Base-by-base conservation (phyloP, 176 grass and related monocot species). In the Poa pratensis region DNA sequence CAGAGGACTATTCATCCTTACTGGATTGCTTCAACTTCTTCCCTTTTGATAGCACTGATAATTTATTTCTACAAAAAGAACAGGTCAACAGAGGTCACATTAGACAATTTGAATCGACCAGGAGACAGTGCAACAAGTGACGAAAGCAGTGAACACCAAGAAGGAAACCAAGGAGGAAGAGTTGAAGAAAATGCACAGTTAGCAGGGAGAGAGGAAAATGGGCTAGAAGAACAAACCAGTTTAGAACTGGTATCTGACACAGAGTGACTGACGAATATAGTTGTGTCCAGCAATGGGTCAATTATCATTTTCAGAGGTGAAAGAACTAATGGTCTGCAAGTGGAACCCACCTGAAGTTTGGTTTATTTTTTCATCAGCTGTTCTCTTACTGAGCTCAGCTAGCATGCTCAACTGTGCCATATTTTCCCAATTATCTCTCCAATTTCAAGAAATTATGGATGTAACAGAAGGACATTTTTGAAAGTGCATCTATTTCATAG, bases 1-100 rank as follows among this genome's bases (percentile, higher is more conserved):
- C 66, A 69, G 13, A 28, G 88, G 82, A 18, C 80, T 89, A 6
- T 94, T 94, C 78, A 55, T 88, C 17, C 45, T 94, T 30, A 91
- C 83, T 43, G 88, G 78, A 55, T 45, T 64, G 80, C 49, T 50
- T 91, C 89, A 64, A 76, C 76, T 65, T 77, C 57, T 45, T 77
- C 84, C 18, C 40, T 89, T 61, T 71, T 87, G 19, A 81, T 90
- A 76, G 84, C 72, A 61, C 69, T 92, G 26, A 22, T 77, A 11
- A 70, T 84, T 61, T 92, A 78, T 51, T 60, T 81, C 46, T 65
- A 71, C 15, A 71, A 87, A 45, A 87, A 90, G 18, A 80, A 69
- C 11, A 49, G 9, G 24, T 35, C 59, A 76, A 67, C 1, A 45
- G 2, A 5, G 0, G n/a, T 42, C 3, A 46, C 43, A 24, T 5